Evolutionary conservation across 2,329 filamentous ascomycete species (phyloP), one percentile per base, ranked within the genome.

Genomic region (Penicillium nordicum): DNA sequence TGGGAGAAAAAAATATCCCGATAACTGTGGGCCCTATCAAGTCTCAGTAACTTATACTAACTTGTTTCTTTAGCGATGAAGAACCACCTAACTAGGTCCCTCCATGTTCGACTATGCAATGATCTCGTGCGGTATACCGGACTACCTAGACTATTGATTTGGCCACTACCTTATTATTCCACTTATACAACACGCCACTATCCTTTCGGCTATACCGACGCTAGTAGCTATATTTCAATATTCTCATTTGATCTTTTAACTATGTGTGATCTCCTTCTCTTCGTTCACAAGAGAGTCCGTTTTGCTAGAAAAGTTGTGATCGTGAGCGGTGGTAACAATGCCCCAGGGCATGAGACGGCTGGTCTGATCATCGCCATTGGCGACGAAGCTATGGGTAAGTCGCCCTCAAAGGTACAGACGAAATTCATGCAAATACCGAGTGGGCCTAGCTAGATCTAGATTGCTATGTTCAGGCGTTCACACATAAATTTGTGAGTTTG

Each of bases 231-330:
- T 5, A 27, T n/a, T 25, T 47, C 21, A 47, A 36, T 5, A 43
- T n/a, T 41, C 27, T 25, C n/a, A 50, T 30, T n/a, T 7, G 23
- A 36, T n/a, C 25, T 36, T 25, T n/a, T 25, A 2, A 43, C 30
- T 4, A 37, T 42, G 21, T 11, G 16, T 18, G 30, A 44, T 4
- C 5, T n/a, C 4, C 9, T 34, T 21, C 30, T 23, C 8, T 9
- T 29, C 12, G 14, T 21, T 16, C 14, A 11, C 18, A 3, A 8
- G 8, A 12, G 23, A 25, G 32, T 41, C 25, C 30, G 32, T 41
- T 21, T 57, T 11, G 61, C 69, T 0, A 67, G 70, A 1, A 67
- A 75, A 42, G 73, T 72, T 7, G 3, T 18, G 10, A n/a, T 14
- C 16, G 5, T 29, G 25, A 12, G 10, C 41, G 4, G 25, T 5